These are phyloP conservation scores for Brassica rapa DNA, from an alignment of 345 rosid genomes.

Conservation along the genomic window DNA sequence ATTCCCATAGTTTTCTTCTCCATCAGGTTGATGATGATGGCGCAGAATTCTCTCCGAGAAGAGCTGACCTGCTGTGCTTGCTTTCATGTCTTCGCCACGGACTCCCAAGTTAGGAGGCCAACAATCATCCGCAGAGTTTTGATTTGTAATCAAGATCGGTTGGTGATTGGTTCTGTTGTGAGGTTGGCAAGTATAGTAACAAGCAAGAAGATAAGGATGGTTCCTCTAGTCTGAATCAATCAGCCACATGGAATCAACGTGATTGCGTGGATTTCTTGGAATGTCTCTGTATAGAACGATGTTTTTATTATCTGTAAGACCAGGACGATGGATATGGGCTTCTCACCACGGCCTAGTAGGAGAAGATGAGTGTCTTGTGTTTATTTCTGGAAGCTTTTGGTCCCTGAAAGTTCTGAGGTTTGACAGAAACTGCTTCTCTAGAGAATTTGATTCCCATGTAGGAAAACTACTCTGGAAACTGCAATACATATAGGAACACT, in stretches of 20 bases:
- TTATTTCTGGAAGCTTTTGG: constrained; percentile 58
- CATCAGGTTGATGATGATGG: constrained; percentile 42
- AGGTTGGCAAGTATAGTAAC: constrained; percentile 68
- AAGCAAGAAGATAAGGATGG: constrained; percentile 86
- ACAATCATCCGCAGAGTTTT: constrained; percentile 42
- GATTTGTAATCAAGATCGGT: constrained; percentile 34
- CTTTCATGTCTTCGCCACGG: constrained; percentile 45
- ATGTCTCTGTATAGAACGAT: constrained; percentile 50
- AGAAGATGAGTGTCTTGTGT: constrained; percentile 46
- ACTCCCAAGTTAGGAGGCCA: constrained; percentile 53
- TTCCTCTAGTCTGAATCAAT: constrained; percentile 67
- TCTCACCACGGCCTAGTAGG: constrained; percentile 53
- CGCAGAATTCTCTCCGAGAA: constrained; percentile 70
- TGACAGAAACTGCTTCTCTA: constrained; percentile 78
- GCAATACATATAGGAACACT: constrained; percentile 40
- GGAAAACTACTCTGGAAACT: constrained; percentile 91
- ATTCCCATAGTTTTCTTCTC: constrained; percentile 38
- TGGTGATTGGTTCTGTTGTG: constrained; percentile 35
- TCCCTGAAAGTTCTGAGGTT: constrained; percentile 82
- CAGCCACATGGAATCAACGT: constrained; percentile 64
- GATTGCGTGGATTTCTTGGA: constrained; percentile 47
- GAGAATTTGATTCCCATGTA: constrained; percentile 78
- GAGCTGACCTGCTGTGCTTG: constrained; percentile 69
- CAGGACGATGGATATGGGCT: constrained; percentile 46
- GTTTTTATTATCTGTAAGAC: constrained; percentile 48